phyloP scores from a whole-genome alignment of 2,329 filamentous ascomycete genomes.

The Ceratocystis colombiana region DNA sequence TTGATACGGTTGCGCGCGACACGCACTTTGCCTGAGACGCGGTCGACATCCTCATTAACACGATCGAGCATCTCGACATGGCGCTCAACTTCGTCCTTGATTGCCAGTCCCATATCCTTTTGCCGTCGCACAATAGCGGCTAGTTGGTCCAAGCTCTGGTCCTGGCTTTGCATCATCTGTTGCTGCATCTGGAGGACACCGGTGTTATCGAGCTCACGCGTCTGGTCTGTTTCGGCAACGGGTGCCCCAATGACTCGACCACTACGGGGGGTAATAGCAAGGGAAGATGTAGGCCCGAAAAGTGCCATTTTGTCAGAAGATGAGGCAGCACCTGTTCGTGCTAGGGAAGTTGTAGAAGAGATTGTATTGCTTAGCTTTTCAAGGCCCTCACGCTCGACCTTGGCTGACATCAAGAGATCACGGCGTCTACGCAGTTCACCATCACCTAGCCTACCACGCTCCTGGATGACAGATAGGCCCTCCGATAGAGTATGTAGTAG shows the following conservation, averaged over 20 bases:
- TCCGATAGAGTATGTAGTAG: conserved; percentile 55
- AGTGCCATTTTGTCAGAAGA: conserved; percentile 43
- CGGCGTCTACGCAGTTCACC: conserved; percentile 63
- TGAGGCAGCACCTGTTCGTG: conserved; percentile 35
- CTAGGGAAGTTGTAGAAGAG: conserved; percentile 33
- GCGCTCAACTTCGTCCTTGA: conserved; percentile 60
- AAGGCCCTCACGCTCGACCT: conserved; percentile 64
- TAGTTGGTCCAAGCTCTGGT: conserved; percentile 59
- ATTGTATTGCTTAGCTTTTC: conserved; percentile 59
- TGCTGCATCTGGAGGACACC: conserved; percentile 65
- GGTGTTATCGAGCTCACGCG: conserved; percentile 64
- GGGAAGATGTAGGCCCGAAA: conserved; percentile 34
- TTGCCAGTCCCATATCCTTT: conserved; percentile 66
- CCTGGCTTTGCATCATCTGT: conserved; percentile 64
- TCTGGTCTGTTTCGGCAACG: conserved; percentile 63
- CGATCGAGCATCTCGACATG: conserved; percentile 62
- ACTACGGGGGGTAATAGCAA: conserved; percentile 30
- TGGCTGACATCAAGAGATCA: conserved; percentile 58
- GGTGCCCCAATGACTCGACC: conserved; percentile 62
- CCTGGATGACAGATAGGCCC: conserved; percentile 50
- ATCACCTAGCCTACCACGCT: conserved; percentile 51
- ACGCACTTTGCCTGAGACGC: conserved; percentile 57
- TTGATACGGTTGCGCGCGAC: conserved; percentile 63
- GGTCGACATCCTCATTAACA: conserved; percentile 55
- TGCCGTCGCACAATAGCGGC: conserved; percentile 60